Evolutionary conservation across 2,329 filamentous ascomycete species (phyloP).

Genomic region (Cladosporium sp.): DNA sequence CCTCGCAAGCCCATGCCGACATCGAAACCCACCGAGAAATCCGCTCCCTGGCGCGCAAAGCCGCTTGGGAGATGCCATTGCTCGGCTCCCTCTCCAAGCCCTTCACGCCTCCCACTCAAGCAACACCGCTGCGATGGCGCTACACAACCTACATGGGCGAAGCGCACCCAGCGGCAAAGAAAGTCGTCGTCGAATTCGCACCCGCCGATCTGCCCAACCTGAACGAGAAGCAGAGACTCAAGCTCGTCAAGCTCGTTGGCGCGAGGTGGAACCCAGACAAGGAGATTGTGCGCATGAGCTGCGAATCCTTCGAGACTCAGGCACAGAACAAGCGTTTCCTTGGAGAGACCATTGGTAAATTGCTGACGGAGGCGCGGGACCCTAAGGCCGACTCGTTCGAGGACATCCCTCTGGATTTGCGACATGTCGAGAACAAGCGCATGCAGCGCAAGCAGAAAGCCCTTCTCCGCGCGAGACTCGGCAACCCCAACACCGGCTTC

Average conservation of each 20-base stretch:
- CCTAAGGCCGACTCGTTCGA: conserved; percentile 71
- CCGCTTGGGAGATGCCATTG: conserved; percentile 94
- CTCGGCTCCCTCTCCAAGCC: conserved; percentile 76
- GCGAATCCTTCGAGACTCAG: conserved; percentile 75
- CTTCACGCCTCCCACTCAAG: conserved; percentile 65
- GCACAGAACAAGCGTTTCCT: conserved; percentile 98
- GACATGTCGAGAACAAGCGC: conserved; percentile 51
- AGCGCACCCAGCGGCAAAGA: conserved; percentile 81
- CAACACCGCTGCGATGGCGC: conserved; percentile 80
- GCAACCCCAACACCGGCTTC: conserved; percentile 65
- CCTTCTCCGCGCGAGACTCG: conserved; percentile 33
- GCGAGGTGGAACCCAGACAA: conserved; percentile 81
- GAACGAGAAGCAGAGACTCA: conserved; percentile 63
- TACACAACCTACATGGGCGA: conserved; percentile 98
- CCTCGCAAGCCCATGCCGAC: conserved; percentile 76
- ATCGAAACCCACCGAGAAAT: conserved; percentile 84
- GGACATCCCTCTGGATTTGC: conserved; percentile 83
- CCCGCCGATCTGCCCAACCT: conserved; percentile 67
- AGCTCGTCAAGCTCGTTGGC: conserved; percentile 84
- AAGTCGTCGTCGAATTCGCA: conserved; percentile 94
- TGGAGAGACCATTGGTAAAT: conserved; percentile 67
- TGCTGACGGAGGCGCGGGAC: conserved; percentile 73
- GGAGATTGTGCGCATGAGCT: conserved; percentile 80
- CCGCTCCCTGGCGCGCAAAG: conserved; percentile 79
- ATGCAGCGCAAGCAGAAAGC: conserved; percentile 14